These are phyloP conservation scores for Cercospora sojina DNA, from an alignment of 2,329 filamentous ascomycete species.

Conservation along the genomic window DNA sequence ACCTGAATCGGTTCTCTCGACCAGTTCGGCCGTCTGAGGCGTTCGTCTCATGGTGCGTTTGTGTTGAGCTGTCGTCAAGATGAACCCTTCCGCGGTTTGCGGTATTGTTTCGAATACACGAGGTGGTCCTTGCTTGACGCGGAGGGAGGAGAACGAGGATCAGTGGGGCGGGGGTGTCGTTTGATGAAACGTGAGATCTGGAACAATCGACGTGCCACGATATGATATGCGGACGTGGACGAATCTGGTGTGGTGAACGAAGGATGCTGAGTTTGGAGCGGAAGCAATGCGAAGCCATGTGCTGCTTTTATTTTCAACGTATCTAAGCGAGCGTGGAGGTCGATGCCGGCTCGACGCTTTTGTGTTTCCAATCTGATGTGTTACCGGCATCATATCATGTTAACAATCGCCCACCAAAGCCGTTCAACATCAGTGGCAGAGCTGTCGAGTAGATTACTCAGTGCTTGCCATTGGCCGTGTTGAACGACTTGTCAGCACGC, in stretches of 20 bases:
- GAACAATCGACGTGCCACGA: neutral
- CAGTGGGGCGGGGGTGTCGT: neutral
- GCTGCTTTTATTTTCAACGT: neutral
- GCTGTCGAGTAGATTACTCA: neutral
- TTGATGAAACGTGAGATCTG: neutral
- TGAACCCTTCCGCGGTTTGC: neutral
- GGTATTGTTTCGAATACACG: neutral
- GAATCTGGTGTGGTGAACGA: neutral
- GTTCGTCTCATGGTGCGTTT: too few relatives aligned
- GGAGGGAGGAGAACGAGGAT: neutral
- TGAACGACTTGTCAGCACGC: slow-evolving; percentile 55
- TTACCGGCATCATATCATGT: neutral
- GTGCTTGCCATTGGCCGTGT: neutral
- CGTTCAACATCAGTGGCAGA: neutral
- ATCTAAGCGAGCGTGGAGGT: neutral
- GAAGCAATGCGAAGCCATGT: neutral
- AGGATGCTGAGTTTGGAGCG: neutral
- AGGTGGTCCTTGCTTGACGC: neutral
- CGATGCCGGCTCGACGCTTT: neutral
- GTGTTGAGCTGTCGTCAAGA: neutral
- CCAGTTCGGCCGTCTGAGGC: neutral
- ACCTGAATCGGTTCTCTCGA: neutral
- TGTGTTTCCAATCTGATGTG: neutral
- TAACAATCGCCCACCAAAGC: neutral
- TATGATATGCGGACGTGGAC: neutral